Evolutionary conservation across 2,329 filamentous ascomycete species (phyloP).

Genomic region (Penicillium sp.): DNA sequence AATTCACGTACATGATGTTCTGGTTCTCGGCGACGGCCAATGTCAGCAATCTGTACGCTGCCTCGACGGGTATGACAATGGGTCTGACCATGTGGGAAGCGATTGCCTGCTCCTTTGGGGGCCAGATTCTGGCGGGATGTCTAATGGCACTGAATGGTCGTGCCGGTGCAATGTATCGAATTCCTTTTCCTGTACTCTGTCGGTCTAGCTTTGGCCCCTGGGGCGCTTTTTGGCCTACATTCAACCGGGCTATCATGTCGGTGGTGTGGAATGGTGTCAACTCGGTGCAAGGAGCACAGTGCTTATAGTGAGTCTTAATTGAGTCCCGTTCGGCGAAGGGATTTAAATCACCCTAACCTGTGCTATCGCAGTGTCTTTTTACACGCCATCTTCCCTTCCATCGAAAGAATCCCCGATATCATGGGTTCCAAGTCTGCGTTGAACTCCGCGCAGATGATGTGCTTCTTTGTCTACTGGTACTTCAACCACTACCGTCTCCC

Average conservation of each 20-base stretch:
- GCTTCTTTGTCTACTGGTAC: conserved; percentile 48
- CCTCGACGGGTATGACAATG: conserved; percentile 45
- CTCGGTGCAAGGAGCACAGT: conserved; percentile 43
- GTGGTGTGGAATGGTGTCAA: conserved; percentile 53
- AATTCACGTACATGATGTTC: conserved; percentile 47
- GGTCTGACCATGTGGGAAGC: conserved; percentile 57
- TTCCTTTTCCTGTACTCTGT: conserved; percentile 49
- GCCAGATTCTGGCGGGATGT: conserved; percentile 41
- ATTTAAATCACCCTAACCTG: too few relatives aligned
- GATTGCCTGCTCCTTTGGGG: conserved; percentile 47
- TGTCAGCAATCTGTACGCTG: conserved; percentile 31
- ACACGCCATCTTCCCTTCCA: conserved; percentile 48
- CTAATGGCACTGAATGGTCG: conserved; percentile 50
- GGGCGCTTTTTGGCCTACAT: conserved; percentile 50
- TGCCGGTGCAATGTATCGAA: conserved; percentile 50
- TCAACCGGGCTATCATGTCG: conserved; percentile 48
- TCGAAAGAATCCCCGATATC: conserved; percentile 45
- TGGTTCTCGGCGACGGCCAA: conserved; percentile 49
- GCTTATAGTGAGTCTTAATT: conserved; percentile 35
- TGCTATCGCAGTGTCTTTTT: conserved; percentile 39
- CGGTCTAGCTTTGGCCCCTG: conserved; percentile 51
- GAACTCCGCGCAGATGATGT: conserved; percentile 48
- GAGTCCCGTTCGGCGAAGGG: too few relatives aligned
- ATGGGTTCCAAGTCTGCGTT: conserved; percentile 48
- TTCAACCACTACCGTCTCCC: background rate